A percentile compares a stretch with the other conserved stretches of the same genome.
Conservation (phyloP, 2,329 filamentous ascomycete species). For the Penicillium crustosum region DNA sequence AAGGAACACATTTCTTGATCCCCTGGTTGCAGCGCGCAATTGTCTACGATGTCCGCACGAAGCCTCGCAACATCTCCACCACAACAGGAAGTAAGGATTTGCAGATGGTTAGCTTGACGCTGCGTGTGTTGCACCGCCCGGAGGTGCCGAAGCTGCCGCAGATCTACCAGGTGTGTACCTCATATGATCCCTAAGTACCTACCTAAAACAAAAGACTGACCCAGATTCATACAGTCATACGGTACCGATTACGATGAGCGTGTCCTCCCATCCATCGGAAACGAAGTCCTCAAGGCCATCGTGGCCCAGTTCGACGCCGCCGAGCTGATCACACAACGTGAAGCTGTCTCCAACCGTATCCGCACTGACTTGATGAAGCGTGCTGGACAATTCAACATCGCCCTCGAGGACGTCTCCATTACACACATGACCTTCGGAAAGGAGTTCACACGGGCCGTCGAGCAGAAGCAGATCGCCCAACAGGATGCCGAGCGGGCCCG, state of each 20-base stretch:
- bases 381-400: slow-evolving; percentile 97
- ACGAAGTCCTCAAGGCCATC: slow-evolving; percentile 98
- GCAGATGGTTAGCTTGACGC: slow-evolving; percentile 98
- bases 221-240: slow-evolving; percentile 67
- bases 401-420: slow-evolving; percentile 96
- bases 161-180: slow-evolving; percentile 83
- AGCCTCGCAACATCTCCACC: slow-evolving; percentile 94
- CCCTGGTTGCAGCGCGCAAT: slow-evolving; percentile 95
- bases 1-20: slow-evolving; percentile 94
- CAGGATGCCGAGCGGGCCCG: slow-evolving; percentile 96
- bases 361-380: slow-evolving; percentile 87
- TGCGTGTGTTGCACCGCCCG: slow-evolving; percentile 90
- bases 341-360: slow-evolving; percentile 94
- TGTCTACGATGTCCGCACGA: slow-evolving; percentile 95
- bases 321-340: slow-evolving; percentile 97
- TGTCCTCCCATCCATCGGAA: slow-evolving; percentile 96
- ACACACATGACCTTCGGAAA: slow-evolving; percentile 99
- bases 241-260: slow-evolving; percentile 98
- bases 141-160: slow-evolving; percentile 90
- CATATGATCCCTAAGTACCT: background rate
- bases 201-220: background rate
- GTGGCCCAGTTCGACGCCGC: slow-evolving; percentile 98
- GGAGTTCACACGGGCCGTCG: slow-evolving; percentile 97
- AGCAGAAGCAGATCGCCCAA: slow-evolving; percentile 99
- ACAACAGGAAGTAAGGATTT: slow-evolving; percentile 98